These are phyloP conservation scores for Rhizopogon rudus DNA, from an alignment of 768 basidiomycete species.

Conservation along the genomic window DNA sequence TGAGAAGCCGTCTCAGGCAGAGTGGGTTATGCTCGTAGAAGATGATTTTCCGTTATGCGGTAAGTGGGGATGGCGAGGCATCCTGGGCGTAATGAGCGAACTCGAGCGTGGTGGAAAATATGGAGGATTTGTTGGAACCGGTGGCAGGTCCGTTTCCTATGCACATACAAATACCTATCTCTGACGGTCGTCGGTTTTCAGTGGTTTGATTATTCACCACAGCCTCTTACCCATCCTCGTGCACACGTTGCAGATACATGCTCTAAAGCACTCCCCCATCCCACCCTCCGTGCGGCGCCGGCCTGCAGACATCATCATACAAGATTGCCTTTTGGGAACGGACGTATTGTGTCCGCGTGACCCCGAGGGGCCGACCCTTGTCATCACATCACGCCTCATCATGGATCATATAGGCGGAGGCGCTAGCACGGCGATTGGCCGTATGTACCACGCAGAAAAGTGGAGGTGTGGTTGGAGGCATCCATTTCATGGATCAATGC, in stretches of 20 bases:
- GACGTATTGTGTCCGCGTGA: slow-evolving; percentile 32
- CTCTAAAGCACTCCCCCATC: slow-evolving; percentile 21
- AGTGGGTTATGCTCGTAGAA: slow-evolving; percentile 40
- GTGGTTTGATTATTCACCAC: slow-evolving; percentile 38
- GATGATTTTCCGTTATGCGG: slow-evolving; percentile 41
- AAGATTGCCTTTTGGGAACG: slow-evolving; percentile 36
- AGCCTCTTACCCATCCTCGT: slow-evolving; percentile 30
- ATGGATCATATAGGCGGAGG: slow-evolving; percentile 39
- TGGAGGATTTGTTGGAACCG: slow-evolving; percentile 38
- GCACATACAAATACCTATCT: background rate
- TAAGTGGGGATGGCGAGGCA: slow-evolving; percentile 29
- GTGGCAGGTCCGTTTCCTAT: slow-evolving; percentile 30
- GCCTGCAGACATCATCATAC: slow-evolving; percentile 35
- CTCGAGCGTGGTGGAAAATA: slow-evolving; percentile 23
- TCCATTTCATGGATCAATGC: slow-evolving; percentile 35
- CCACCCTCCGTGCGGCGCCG: slow-evolving; percentile 23
- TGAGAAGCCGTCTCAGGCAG: slow-evolving; percentile 18
- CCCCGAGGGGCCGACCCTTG: slow-evolving; percentile 21
- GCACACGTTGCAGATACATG: slow-evolving; percentile 26
- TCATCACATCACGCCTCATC: slow-evolving; percentile 37
- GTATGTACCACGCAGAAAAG: slow-evolving; percentile 26
- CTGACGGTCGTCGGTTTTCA: slow-evolving; percentile 7
- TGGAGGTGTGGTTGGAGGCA: slow-evolving; percentile 44
- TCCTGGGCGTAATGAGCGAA: slow-evolving; percentile 28
- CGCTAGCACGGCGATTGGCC: slow-evolving; percentile 29